Evolutionary conservation across 306 rosid genomes (phyloP), one percentile per base, ranked within the genome.

Genomic region (Prosopis cineraria): DNA sequence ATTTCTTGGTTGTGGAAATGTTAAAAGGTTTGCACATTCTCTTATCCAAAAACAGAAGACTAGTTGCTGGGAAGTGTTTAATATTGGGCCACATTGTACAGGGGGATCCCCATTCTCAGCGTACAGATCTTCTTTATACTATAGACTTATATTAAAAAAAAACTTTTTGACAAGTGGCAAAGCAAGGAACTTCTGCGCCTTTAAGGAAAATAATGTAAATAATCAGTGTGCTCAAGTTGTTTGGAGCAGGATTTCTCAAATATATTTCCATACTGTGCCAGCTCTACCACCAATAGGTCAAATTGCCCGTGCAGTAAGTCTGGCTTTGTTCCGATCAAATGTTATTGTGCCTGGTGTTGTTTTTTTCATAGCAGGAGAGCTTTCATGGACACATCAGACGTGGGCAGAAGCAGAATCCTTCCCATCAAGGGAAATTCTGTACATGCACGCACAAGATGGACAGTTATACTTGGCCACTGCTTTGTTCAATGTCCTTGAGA

Each of bases 271-370:
- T 80, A 77, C 79, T 55, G 87, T 86, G 41, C 79, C 87, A 43
- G 66, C 85, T 50, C 86, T 84, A 73, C 84, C 77, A 9, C 96
- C 90, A 11, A 81, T 84, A 53, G 81, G 85, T 77, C 87, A 40
- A 78, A 84, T 90, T 87, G 91, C 92, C 43, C 85, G 92, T 81
- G 93, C 82, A 0, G 87, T 92, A 55, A 90, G 90, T 82, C 53
- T 93, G 59, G 92, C 92, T 66, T 79, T 93, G 87, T 75, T 84
- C 17, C 84, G 91, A 68, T 90, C 96, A 48, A 83, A 93, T 86
- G 71, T 90, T 67, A 83, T 89, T 55, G 81, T 80, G 56, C 96
- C 92, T 59, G 85, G 97, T 72, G 20, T 89, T 64, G 50, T 93
- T 74, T 89, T 90, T 70, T 81, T 93, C 40, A 0, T 86, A 50